These are phyloP conservation scores for Phaeophleospora eucalypticola DNA, from an alignment of 2,329 filamentous ascomycete genomes.

Conservation along the genomic window DNA sequence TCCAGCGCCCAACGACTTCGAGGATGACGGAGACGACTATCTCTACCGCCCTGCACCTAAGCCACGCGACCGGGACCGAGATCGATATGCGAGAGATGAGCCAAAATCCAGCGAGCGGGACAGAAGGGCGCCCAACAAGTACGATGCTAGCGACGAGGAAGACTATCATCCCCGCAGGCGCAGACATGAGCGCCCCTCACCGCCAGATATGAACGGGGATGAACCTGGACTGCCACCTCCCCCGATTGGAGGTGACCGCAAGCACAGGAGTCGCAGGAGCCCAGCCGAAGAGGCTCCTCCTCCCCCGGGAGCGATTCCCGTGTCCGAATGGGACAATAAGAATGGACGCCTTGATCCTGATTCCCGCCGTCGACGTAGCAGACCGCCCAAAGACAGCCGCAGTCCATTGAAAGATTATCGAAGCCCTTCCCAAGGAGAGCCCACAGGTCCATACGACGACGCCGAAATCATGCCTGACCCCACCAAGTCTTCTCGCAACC, in stretches of 20 bases:
- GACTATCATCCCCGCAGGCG: conserved; percentile 16
- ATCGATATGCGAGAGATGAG: no score
- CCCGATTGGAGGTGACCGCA: conserved; percentile 22
- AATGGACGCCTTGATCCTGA: neutral
- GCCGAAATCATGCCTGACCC: conserved; percentile 2
- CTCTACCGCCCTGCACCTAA: conserved; percentile 15
- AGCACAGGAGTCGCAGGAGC: conserved; percentile 7
- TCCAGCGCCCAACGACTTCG: conserved; percentile 14
- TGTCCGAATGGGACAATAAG: conserved; percentile 8
- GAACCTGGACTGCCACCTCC: conserved; percentile 20
- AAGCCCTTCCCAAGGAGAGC: conserved; percentile 2
- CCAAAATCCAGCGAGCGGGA: conserved; percentile 11
- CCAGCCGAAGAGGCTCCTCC: conserved; percentile 5
- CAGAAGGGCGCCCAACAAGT: conserved; percentile 18
- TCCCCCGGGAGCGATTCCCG: conserved; percentile 12
- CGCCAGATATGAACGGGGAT: conserved; percentile 11
- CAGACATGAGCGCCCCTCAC: conserved; percentile 8
- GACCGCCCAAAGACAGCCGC: conserved; percentile 5
- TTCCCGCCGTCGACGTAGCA: conserved; percentile 3
- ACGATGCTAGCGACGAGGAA: conserved; percentile 30
- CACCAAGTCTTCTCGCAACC: conserved; percentile 2
- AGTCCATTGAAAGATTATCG: conserved; percentile 5
- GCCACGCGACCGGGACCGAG: conserved; percentile 12
- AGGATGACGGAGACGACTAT: conserved; percentile 18
- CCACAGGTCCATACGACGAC: conserved; percentile 3